phyloP scores from a whole-genome alignment of 768 basidiomycete species.

The Tulasnella calospora region DNA sequence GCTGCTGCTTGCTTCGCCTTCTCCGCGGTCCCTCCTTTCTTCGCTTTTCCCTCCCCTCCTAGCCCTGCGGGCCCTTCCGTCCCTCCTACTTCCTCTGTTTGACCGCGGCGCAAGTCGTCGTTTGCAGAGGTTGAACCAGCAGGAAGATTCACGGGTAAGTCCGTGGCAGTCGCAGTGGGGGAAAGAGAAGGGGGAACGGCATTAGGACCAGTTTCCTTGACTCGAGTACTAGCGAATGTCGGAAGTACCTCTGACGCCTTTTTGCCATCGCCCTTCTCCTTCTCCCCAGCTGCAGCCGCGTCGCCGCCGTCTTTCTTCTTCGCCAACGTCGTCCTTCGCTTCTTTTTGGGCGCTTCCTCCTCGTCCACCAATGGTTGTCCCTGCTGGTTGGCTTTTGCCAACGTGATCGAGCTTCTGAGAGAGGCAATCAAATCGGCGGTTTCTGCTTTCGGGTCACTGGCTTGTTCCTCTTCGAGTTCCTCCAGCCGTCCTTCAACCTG shows the following conservation, averaged over 20 bases:
- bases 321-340: not conserved
- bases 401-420: not conserved
- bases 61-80: not conserved
- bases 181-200: slow-evolving; percentile 4
- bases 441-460: not conserved
- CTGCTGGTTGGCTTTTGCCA: not conserved
- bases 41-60: not conserved
- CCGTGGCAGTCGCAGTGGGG: not conserved
- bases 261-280: not conserved
- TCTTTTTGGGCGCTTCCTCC: not conserved
- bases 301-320: not conserved
- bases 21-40: not conserved
- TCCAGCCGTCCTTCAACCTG: not conserved
- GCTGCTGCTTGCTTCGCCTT: not conserved
- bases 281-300: not conserved
- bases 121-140: not conserved
- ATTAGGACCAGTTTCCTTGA: not conserved
- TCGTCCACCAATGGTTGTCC: not conserved
- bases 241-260: slow-evolving; percentile 1
- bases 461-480: not conserved
- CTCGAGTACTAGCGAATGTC: not conserved
- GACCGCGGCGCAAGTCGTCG: not conserved
- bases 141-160: not conserved
- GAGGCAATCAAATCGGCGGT: not conserved
- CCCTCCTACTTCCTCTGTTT: not conserved